Evolutionary conservation across 169 alveolate species (phyloP), one percentile per base, ranked within the genome.

Genomic region (Cystoisospora suis): DNA sequence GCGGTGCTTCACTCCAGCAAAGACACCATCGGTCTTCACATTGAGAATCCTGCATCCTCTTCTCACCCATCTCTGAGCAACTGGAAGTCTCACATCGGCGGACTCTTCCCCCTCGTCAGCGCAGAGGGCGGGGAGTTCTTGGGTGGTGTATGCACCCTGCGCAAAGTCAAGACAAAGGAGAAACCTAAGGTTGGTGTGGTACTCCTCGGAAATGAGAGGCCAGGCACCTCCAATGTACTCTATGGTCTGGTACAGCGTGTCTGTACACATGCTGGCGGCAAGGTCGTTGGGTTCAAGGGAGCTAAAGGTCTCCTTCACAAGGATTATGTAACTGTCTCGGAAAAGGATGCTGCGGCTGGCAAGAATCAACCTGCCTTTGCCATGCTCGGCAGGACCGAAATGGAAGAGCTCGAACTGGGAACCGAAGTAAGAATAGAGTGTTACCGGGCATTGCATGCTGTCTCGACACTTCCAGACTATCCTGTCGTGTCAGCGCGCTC

Each of bases 151-250:
- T 12, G 83, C 83, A 72, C 36, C 27, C 83, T 72, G 58, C 83
- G 20, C 5, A 72, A 38, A 56, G 80, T 46, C 49, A 34, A 72
- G 32, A 12, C 27, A n/a, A 49, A 36, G 9, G 75, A 40, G 42
- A 77, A 79, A 32, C 40, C 89, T 42, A 92, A 94, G 32, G 96
- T 97, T 23, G 99, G 99, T 45, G 97, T 98, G 42, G 97, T 98
- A 27, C 95, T 97, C 44, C 91, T 97, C 90, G 98, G 99, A 5
- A 95, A 98, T 85, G 97, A 97, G 85, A 97, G 99, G 4, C 99
- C 99, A 0, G 99, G 99, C 49, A 97, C 97, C 40, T 95, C 97
- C 92, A 98, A 98, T 93, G 98, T 98, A 27, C 95, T 98, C 80
- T 95, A 98, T 95, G 99, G 99, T 34, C 87, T 98, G 45, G 77